Percentiles rank a stretch among this genome's conserved stretches.
Evolutionary conservation across 23 red algal genomes (phyloP).

Genomic region (Gracilaria domingensis): DNA sequence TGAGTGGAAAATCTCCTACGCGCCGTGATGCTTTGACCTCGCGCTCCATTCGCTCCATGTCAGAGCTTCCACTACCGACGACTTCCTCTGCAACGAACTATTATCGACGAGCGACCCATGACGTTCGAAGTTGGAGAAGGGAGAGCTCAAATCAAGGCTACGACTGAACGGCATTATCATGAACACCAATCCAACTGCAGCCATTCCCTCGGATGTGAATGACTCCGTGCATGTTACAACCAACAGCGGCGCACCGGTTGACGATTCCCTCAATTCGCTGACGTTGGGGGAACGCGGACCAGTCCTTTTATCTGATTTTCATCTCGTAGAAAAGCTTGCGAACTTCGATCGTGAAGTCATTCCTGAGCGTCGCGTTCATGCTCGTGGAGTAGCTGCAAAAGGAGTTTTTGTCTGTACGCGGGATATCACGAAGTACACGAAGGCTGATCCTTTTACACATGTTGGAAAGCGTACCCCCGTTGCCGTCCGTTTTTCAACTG

Average conservation of each 20-base stretch:
- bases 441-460: conserved; percentile 86
- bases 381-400: conserved; percentile 82
- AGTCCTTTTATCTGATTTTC: conserved; percentile 92
- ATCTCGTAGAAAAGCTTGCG: conserved; percentile 97
- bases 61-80: not conserved
- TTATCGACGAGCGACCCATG: not conserved
- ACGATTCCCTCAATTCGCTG: conserved; percentile 84
- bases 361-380: conserved; percentile 96
- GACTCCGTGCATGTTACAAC: conserved; percentile 78
- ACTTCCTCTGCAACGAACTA: not conserved
- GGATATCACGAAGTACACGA: conserved; percentile 85
- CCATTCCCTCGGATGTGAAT: conserved; percentile 32
- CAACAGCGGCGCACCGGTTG: conserved; percentile 91
- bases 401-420: conserved; percentile 88
- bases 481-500: conserved; percentile 95
- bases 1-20: conserved; percentile 10
- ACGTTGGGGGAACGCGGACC: conserved; percentile 92
- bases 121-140: not conserved
- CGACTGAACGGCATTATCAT: not conserved
- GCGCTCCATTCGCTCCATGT: not conserved
- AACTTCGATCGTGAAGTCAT: conserved; percentile 93
- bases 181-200: conserved; percentile 47
- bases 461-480: conserved; percentile 89
- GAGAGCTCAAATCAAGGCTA: not conserved
- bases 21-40: conserved; percentile 15